Conservation (phyloP, 768 basidiomycete genomes). For the Hericium rajendrae region DNA sequence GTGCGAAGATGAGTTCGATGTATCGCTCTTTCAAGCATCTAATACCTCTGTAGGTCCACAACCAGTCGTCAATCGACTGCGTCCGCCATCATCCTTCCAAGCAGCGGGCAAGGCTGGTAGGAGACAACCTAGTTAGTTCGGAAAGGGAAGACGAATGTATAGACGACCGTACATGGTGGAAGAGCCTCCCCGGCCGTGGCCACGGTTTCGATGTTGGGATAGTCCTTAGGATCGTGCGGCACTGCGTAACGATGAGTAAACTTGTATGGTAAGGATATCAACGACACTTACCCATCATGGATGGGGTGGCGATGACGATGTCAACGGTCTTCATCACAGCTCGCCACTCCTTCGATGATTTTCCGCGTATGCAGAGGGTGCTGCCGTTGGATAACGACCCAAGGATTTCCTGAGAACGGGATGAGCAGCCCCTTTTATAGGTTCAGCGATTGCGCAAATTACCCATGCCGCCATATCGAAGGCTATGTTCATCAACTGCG, state of each 20-base stretch:
- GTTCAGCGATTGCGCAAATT: neutral
- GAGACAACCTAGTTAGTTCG: neutral
- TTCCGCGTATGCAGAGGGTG: conserved; percentile 44
- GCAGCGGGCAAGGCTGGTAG: conserved; percentile 29
- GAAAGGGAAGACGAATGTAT: neutral
- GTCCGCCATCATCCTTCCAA: conserved; percentile 35
- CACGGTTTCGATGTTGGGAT: conserved; percentile 44
- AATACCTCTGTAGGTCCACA: conserved; percentile 49
- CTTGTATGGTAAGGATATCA: neutral
- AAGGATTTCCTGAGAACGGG: conserved; percentile 31
- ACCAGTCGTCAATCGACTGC: conserved; percentile 31
- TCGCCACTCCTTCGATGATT: conserved; percentile 39
- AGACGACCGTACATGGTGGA: conserved; percentile 31
- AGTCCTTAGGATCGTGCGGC: conserved; percentile 39
- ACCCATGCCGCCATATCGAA: conserved; percentile 65
- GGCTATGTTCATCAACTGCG: conserved; percentile 53
- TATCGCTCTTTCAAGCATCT: neutral
- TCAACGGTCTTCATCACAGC: conserved; percentile 40
- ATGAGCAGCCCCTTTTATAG: too few relatives aligned
- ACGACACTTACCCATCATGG: conserved; percentile 29
- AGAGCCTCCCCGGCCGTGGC: conserved; percentile 51
- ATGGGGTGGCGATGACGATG: conserved; percentile 44
- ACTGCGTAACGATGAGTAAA: conserved; percentile 13
- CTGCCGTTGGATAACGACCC: conserved; percentile 42
- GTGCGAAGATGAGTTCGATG: neutral